Conservation (phyloP, 495 filamentous ascomycete species). For the Penicillium angulare region DNA sequence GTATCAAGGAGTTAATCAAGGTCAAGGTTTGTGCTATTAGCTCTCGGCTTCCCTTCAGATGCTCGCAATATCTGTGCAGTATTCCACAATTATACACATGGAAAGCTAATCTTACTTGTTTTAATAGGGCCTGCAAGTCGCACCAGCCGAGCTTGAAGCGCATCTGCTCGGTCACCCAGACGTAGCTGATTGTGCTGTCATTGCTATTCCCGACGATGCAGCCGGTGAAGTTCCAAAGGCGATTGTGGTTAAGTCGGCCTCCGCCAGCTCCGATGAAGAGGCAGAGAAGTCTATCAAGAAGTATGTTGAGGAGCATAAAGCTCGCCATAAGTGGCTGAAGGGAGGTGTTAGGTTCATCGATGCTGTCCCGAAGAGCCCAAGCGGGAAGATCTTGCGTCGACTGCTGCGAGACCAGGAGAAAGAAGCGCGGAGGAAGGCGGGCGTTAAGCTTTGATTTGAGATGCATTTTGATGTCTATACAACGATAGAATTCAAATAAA, state of each 20-base stretch:
- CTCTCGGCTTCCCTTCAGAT: no score
- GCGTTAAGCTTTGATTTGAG: slow-evolving; percentile 50
- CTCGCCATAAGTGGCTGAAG: slow-evolving; percentile 84
- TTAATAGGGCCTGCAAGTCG: slow-evolving; percentile 78
- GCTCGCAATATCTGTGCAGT: not conserved
- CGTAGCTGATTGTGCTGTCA: slow-evolving; percentile 82
- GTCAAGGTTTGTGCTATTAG: slow-evolving; percentile 81
- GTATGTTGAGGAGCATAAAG: slow-evolving; percentile 80
- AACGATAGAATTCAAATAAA: no score
- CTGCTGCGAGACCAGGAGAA: slow-evolving; percentile 78
- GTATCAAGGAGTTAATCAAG: slow-evolving; percentile 94
- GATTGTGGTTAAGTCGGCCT: slow-evolving; percentile 72
- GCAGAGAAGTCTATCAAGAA: slow-evolving; percentile 64
- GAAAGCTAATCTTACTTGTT: not conserved
- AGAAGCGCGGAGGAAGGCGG: slow-evolving; percentile 61
- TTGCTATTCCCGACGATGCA: slow-evolving; percentile 70
- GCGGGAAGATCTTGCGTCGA: slow-evolving; percentile 86
- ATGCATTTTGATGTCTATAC: no score
- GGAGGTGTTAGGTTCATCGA: slow-evolving; percentile 79
- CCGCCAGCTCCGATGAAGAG: slow-evolving; percentile 58
- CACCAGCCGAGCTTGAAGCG: slow-evolving; percentile 87
- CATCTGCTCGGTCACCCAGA: slow-evolving; percentile 79
- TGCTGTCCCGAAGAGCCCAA: slow-evolving; percentile 82
- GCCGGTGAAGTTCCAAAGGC: slow-evolving; percentile 87
- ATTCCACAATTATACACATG: not conserved